Base-by-base conservation (phyloP, 1,139 yeast genomes). In the Insectozyma bohioensis region DNA sequence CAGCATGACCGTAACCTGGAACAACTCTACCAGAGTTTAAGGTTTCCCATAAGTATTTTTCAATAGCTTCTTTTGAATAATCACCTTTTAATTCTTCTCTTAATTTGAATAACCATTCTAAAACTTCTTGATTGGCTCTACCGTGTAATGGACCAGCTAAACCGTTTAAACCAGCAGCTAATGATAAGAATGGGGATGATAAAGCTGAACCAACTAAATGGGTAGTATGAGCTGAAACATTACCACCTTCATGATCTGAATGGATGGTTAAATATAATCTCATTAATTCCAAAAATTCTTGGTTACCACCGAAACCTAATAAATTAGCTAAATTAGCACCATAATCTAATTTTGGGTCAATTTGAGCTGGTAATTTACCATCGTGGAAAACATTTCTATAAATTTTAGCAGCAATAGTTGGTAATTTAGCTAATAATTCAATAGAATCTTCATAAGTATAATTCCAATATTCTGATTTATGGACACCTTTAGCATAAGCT, bases 241-340 rank as follows among this genome's bases (percentile, higher is more conserved):
- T 90, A 67, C 97, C 97, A 72, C 97, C 97, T 73, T 90, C 97
- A 71, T 90, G 97, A 67, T 90, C 97, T 36, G 95, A 88, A 74
- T 90, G 97, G 56, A 90, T 83, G 48, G 96, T 86, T 59, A 87
- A 76, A 76, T 90, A 90, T 57, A 90, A 76, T 73, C 97, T 81
- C 80, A 88, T 81, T 56, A 90, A 78, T 67, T 88, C 95, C 42
- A 85, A 78, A 61, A 90, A 90, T 64, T 86, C 94, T 50, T 64
- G 57, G 72, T 85, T 80, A 48, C 73, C 72, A 58, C 87, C 90
- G 67, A 70, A 84, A 55, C 97, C 97, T 56, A 88, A 74, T 66
- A 85, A 67, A 56, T 72, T 66, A 48, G 97, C 86, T 63, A 87
- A 80, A 75, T 90, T 90, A 58, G 86, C 86, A 67, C 95, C 85